Evolutionary conservation across 768 basidiomycete genomes (phyloP).

Genomic region (Termitomyces titanicus): DNA sequence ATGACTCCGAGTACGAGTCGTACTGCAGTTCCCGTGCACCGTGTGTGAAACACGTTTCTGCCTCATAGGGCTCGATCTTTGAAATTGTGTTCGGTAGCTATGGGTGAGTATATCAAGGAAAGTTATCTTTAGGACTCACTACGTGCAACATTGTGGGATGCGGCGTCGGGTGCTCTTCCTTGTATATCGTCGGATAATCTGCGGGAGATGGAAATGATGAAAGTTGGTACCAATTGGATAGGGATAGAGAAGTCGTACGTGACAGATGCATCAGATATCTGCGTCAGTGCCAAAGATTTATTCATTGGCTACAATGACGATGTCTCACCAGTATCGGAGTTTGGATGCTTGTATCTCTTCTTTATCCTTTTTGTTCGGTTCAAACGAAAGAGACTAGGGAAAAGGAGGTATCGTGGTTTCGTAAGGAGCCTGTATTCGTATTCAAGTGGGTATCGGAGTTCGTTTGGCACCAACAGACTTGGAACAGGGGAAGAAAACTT

Average conservation of each 20-base stretch:
- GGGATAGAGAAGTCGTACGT: neutral
- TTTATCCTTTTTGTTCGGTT: neutral
- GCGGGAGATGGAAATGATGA: neutral
- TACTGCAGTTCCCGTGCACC: conserved; percentile 6
- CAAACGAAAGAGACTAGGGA: neutral
- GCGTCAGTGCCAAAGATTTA: no score
- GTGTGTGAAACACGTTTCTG: conserved; percentile 8
- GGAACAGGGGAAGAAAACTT: neutral
- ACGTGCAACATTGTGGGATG: conserved; percentile 6
- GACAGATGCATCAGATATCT: neutral
- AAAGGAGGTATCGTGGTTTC: no score
- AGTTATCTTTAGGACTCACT: neutral
- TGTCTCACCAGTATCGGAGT: neutral
- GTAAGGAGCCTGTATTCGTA: neutral
- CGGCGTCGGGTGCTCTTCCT: neutral
- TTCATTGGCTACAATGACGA: neutral
- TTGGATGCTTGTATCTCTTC: neutral
- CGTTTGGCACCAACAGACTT: neutral
- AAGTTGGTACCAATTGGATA: neutral
- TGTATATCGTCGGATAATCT: neutral
- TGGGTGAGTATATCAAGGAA: neutral
- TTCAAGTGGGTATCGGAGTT: neutral
- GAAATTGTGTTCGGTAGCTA: neutral
- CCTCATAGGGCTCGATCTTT: conserved; percentile 6
- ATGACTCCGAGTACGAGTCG: conserved; percentile 6